Conservation (phyloP, 2,329 filamentous ascomycete genomes). For the Arthroderma sp. region DNA sequence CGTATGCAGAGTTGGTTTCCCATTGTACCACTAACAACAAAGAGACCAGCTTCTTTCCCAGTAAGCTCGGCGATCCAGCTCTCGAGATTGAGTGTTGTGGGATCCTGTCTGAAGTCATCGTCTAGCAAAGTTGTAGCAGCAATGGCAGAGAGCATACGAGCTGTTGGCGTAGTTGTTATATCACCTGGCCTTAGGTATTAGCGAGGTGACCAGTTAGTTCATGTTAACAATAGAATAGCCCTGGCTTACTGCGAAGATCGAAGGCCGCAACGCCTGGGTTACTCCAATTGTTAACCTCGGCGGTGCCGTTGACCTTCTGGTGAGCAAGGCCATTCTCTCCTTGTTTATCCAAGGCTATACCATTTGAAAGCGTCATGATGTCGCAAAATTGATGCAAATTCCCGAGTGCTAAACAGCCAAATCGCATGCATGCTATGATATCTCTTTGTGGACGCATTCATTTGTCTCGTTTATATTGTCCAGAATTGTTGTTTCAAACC, state of each 20-base stretch:
- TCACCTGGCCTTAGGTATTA: constrained; percentile 42
- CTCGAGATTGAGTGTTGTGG: constrained; percentile 65
- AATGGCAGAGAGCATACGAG: constrained; percentile 71
- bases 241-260: constrained; percentile 12
- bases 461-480: too few relatives aligned
- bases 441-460: too few relatives aligned
- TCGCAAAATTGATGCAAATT: too few relatives aligned
- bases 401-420: too few relatives aligned
- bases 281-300: constrained; percentile 5
- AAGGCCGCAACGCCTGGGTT: constrained; percentile 8
- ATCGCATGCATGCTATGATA: too few relatives aligned
- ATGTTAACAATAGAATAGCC: too few relatives aligned
- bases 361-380: too few relatives aligned
- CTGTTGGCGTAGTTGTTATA: constrained; percentile 62
- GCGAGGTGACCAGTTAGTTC: background rate
- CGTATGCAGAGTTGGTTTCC: constrained; percentile 29
- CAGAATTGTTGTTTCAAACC: too few relatives aligned
- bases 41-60: constrained; percentile 25
- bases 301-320: too few relatives aligned
- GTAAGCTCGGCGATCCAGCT: constrained; percentile 37
- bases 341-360: too few relatives aligned
- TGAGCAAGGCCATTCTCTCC: too few relatives aligned
- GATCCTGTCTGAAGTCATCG: constrained; percentile 72
- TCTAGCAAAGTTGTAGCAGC: constrained; percentile 64
- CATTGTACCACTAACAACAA: constrained; percentile 28